phyloP scores from a whole-genome alignment of 139 green algal genomes.

The Micromonas pusilla region DNA sequence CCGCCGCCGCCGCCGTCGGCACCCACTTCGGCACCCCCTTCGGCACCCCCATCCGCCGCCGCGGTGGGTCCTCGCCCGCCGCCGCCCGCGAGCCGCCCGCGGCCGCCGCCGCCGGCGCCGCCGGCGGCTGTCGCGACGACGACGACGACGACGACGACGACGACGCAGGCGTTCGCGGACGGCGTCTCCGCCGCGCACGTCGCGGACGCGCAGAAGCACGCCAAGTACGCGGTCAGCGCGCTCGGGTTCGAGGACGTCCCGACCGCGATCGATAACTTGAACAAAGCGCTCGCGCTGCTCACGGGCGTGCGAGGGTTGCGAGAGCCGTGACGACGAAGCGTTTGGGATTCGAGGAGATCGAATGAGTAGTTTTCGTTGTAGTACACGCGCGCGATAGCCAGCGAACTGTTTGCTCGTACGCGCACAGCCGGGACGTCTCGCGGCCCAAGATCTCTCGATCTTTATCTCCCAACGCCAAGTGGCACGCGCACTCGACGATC shows the following conservation, averaged over 20 bases:
- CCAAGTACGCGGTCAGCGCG: conserved; percentile 39
- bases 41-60: not conserved
- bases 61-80: not conserved
- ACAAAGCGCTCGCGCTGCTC: conserved; percentile 13
- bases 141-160: not conserved
- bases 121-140: not conserved
- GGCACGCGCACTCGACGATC: too few relatives aligned
- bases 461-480: too few relatives aligned
- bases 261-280: conserved; percentile 39
- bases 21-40: not conserved
- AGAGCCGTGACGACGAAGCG: too few relatives aligned
- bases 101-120: not conserved
- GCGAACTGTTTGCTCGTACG: too few relatives aligned
- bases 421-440: too few relatives aligned
- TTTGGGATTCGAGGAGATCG: not conserved
- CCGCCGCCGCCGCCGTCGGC: not conserved
- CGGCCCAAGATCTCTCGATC: too few relatives aligned
- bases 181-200: not conserved
- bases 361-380: too few relatives aligned
- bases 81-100: not conserved
- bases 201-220: conserved; percentile 39
- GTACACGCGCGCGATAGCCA: too few relatives aligned
- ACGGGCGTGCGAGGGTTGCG: not conserved
- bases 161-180: not conserved
- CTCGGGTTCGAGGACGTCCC: conserved; percentile 41